Conservation (phyloP, 2,329 filamentous ascomycete species). For the Trichoderma guizhouense region DNA sequence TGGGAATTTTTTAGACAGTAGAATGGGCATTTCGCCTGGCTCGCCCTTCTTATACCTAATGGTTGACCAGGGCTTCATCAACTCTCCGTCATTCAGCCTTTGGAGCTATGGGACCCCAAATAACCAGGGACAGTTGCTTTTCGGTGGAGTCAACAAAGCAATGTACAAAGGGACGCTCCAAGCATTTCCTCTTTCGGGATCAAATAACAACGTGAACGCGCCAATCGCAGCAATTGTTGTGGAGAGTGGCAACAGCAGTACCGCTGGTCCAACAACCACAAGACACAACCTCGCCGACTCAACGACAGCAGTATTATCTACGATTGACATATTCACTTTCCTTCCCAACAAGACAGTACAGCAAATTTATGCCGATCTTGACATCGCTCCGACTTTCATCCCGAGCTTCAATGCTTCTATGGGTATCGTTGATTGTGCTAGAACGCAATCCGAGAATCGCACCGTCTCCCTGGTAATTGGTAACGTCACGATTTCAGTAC, state of each 20-base stretch:
- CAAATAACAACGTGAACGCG: neutral
- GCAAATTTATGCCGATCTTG: neutral
- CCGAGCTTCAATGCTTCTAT: neutral
- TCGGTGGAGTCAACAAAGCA: neutral
- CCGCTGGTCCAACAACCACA: neutral
- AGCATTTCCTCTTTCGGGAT: neutral
- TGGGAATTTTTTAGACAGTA: neutral
- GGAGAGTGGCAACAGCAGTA: neutral
- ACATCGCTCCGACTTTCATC: neutral
- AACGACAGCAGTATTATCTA: neutral
- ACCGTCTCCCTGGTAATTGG: neutral
- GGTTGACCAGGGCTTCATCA: neutral
- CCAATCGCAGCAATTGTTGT: neutral
- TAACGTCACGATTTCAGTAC: neutral
- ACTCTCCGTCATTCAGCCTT: neutral
- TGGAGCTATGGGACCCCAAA: neutral
- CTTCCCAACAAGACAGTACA: neutral
- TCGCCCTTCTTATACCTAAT: neutral
- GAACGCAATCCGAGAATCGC: neutral
- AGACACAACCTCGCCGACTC: neutral
- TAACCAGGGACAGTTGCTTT: neutral
- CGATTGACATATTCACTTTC: neutral
- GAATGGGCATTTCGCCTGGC: neutral
- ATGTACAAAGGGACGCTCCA: neutral
- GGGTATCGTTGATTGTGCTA: neutral